Percentiles rank a stretch among this genome's conserved stretches.
Conservation (phyloP, 2,329 filamentous ascomycete genomes). For the Aspergillus intermedius region DNA sequence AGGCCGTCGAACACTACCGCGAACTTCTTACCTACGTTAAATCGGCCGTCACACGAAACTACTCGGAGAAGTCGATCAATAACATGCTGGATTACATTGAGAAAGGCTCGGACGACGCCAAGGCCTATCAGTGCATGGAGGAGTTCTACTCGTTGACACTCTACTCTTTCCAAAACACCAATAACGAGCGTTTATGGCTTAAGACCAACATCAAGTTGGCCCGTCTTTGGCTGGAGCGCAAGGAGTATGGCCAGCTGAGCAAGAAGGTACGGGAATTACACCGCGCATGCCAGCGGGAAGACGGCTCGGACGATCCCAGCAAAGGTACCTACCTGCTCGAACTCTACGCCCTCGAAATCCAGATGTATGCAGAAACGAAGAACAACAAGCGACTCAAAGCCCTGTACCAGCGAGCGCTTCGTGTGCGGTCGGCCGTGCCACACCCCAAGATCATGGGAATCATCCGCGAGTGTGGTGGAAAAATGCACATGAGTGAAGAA, state of each 20-base stretch:
- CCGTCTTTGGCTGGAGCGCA: slow-evolving; percentile 82
- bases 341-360: slow-evolving; percentile 93
- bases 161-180: slow-evolving; percentile 90
- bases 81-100: slow-evolving; percentile 98
- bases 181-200: slow-evolving; percentile 94
- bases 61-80: slow-evolving; percentile 98
- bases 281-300: slow-evolving; percentile 76
- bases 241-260: slow-evolving; percentile 72
- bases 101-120: slow-evolving; percentile 70
- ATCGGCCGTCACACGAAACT: slow-evolving; percentile 92
- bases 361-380: slow-evolving; percentile 94
- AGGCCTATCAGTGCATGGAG: slow-evolving; percentile 77
- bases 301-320: slow-evolving; percentile 75
- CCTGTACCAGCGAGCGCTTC: slow-evolving; percentile 83
- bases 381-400: slow-evolving; percentile 97
- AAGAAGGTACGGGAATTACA: slow-evolving; percentile 86
- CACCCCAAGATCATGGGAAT: slow-evolving; percentile 99
- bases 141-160: slow-evolving; percentile 92
- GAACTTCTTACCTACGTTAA: slow-evolving; percentile 97
- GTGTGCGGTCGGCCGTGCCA: slow-evolving; percentile 91
- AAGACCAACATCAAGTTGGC: slow-evolving; percentile 98
- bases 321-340: slow-evolving; percentile 96
- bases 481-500: slow-evolving; percentile 99
- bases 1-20: slow-evolving; percentile 88
- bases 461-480: slow-evolving; percentile 95